Percentiles rank a stretch among this genome's conserved stretches.
phyloP scores from a whole-genome alignment of 225 moss, liverwort and hornwort species.

The Neckera pumila region DNA sequence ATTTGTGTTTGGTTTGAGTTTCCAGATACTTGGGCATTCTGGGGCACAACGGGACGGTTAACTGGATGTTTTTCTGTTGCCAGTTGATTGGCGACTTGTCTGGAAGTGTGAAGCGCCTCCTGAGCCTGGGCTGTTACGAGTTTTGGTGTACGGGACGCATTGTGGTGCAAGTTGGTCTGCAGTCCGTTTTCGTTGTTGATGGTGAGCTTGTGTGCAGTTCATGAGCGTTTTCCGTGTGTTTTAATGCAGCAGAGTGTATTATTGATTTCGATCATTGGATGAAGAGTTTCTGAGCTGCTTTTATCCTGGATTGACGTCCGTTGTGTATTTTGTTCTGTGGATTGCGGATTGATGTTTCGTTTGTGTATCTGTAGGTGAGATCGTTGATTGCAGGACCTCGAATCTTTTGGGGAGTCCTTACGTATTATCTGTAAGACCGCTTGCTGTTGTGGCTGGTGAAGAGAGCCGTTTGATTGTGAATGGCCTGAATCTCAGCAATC shows the following conservation, averaged over 20 bases:
- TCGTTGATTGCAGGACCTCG: slow-evolving; percentile 19
- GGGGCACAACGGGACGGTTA: not conserved
- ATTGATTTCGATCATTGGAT: not conserved
- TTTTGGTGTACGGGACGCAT: slow-evolving; percentile 87
- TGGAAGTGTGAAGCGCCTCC: slow-evolving; percentile 42
- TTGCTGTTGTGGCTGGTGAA: slow-evolving; percentile 76
- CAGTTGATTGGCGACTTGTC: slow-evolving; percentile 56
- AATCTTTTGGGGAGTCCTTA: slow-evolving; percentile 27
- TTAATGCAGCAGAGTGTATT: not conserved
- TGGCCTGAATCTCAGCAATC: slow-evolving; percentile 45
- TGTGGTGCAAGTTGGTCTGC: slow-evolving; percentile 60
- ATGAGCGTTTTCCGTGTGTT: not conserved
- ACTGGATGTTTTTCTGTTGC: not conserved
- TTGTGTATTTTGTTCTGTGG: not conserved
- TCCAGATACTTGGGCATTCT: too few species aligned
- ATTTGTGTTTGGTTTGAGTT: not conserved
- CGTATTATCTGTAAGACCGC: slow-evolving; percentile 62
- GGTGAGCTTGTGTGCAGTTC: slow-evolving; percentile 19
- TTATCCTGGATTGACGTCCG: too few species aligned
- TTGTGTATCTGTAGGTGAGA: slow-evolving; percentile 31
- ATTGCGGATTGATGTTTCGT: not conserved
- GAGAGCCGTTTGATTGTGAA: slow-evolving; percentile 29
- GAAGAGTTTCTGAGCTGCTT: not conserved
- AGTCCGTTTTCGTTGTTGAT: slow-evolving; percentile 52
- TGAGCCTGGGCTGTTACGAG: slow-evolving; percentile 10